phyloP scores from a whole-genome alignment of 108 stramenopile genomes.

The Epithemia pelagica region DNA sequence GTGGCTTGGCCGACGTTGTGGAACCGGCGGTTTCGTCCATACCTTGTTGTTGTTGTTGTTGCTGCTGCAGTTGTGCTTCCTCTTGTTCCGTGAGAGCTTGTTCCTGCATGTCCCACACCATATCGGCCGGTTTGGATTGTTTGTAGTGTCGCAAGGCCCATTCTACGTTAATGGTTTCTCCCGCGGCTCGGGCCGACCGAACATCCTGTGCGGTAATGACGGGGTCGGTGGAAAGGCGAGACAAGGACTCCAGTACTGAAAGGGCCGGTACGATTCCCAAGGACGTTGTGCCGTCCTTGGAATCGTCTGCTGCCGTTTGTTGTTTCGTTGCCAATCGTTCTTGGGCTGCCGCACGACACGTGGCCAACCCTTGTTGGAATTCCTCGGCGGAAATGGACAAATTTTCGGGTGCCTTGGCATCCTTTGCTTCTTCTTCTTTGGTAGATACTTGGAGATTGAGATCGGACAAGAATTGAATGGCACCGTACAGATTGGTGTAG shows the following conservation, averaged over 20 bases:
- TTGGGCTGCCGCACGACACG: slow-evolving; percentile 25
- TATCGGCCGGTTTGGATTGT: neutral
- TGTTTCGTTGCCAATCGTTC: slow-evolving; percentile 1
- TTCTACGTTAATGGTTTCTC: slow-evolving; percentile 55
- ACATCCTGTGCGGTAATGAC: slow-evolving; percentile 44
- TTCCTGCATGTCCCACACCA: too few species aligned
- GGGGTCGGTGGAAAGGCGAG: neutral
- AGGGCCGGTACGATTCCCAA: neutral
- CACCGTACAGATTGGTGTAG: slow-evolving; percentile 75
- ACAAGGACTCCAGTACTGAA: neutral
- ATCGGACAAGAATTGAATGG: slow-evolving; percentile 74
- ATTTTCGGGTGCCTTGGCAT: slow-evolving; percentile 7
- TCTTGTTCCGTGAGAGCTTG: slow-evolving; percentile 1
- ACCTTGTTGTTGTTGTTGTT: neutral
- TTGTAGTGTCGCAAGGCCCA: slow-evolving; percentile 49
- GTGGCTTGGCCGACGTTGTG: slow-evolving; percentile 8
- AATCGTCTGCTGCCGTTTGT: neutral
- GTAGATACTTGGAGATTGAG: slow-evolving; percentile 41
- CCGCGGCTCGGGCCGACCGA: slow-evolving; percentile 45
- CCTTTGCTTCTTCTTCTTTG: neutral
- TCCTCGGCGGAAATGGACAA: slow-evolving; percentile 58
- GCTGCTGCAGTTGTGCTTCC: neutral
- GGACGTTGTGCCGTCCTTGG: neutral
- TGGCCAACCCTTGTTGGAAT: slow-evolving; percentile 44
- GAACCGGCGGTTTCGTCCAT: slow-evolving; percentile 8